These are phyloP conservation scores for Macaranga tanarius DNA, from an alignment of 441 rosid genomes.

Conservation along the genomic window DNA sequence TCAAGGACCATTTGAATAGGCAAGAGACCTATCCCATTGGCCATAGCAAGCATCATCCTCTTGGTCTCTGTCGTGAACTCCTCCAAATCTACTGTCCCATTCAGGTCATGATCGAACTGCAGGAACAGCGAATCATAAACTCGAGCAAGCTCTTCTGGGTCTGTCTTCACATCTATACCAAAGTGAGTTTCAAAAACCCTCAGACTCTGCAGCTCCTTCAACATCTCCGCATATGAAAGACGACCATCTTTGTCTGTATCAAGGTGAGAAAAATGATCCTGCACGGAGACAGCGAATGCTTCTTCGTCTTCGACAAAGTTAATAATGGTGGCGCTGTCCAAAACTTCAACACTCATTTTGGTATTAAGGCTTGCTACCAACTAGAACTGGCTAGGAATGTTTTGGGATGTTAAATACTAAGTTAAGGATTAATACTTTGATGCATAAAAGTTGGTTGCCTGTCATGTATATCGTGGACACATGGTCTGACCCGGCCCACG, in stretches of 20 bases:
- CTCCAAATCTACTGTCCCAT: conserved; percentile 42
- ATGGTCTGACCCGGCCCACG: too few species aligned
- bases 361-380: neutral
- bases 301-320: conserved; percentile 50
- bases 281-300: conserved; percentile 33
- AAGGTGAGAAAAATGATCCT: conserved; percentile 32
- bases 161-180: conserved; percentile 37
- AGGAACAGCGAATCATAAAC: conserved; percentile 36
- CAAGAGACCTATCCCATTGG: conserved; percentile 41
- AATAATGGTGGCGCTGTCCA: conserved; percentile 38
- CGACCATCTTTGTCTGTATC: conserved; percentile 36
- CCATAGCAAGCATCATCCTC: conserved; percentile 48
- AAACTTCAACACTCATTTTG: conserved; percentile 48
- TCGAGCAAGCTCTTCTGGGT: conserved; percentile 30
- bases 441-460: too few species aligned
- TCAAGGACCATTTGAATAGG: conserved; percentile 47
- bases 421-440: too few species aligned
- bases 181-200: conserved; percentile 47
- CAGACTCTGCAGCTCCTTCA: conserved; percentile 42
- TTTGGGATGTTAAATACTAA: too few species aligned
- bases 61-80: conserved; percentile 48
- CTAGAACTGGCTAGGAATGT: too few species aligned
- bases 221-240: conserved; percentile 42
- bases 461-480: too few species aligned
- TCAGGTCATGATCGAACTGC: conserved; percentile 44